A percentile compares a stretch with the other conserved stretches of the same genome.
These are phyloP conservation scores for Neopestalotiopsis sp. DNA, from an alignment of 2,329 filamentous ascomycete species.

Conservation along the genomic window DNA sequence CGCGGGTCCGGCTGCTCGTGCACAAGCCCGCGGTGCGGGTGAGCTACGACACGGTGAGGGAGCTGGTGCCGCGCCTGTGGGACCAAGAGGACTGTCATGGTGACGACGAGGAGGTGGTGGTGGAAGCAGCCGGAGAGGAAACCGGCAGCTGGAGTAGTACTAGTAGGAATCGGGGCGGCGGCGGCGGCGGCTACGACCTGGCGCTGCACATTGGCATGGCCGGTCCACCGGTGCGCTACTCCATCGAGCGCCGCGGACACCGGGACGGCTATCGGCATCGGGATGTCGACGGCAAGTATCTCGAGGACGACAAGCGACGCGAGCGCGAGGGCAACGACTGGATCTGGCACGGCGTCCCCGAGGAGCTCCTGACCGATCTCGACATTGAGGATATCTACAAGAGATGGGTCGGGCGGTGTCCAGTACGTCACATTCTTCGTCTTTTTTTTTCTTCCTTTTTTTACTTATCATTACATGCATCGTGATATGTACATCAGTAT, in stretches of 20 bases:
- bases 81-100: constrained; percentile 27
- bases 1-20: constrained; percentile 65
- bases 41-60: constrained; percentile 70
- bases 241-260: constrained; percentile 73
- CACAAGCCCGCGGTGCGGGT: constrained; percentile 74
- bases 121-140: neutral
- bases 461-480: too few species aligned
- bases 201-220: constrained; percentile 85
- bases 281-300: constrained; percentile 71
- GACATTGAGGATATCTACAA: constrained; percentile 61
- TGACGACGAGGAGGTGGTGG: constrained; percentile 41
- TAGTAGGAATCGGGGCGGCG: too few species aligned
- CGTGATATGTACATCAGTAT: too few species aligned
- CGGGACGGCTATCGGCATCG: constrained; percentile 72
- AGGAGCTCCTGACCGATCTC: constrained; percentile 62
- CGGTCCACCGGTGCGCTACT: constrained; percentile 66
- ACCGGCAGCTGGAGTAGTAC: too few species aligned
- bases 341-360: constrained; percentile 60
- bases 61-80: constrained; percentile 69
- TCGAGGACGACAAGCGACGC: constrained; percentile 55
- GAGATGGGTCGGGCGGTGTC: constrained; percentile 59
- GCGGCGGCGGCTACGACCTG: constrained; percentile 53
- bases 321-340: constrained; percentile 47
- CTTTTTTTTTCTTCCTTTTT: neutral
- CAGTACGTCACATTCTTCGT: constrained; percentile 45